phyloP scores from a whole-genome alignment of 148 eudicot species.

The Camellia granthamiana region DNA sequence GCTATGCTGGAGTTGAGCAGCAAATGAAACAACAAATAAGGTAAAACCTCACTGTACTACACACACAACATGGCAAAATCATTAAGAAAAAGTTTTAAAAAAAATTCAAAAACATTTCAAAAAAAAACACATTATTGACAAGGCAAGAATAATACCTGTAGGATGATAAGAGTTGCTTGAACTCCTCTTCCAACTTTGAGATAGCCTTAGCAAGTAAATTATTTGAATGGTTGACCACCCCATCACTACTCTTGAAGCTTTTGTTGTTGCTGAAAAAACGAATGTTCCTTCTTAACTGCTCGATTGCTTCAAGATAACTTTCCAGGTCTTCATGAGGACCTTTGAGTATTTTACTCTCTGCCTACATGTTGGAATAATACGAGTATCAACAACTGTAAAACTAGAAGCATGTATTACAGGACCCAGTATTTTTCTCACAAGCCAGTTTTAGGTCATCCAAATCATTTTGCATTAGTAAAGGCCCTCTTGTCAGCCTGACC shows the following conservation, averaged over 20 bases:
- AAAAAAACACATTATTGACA: neutral
- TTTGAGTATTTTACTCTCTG: constrained; percentile 85
- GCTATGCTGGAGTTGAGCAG: neutral
- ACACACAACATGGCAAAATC: neutral
- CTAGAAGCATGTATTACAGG: neutral
- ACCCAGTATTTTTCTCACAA: neutral
- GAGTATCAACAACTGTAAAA: neutral
- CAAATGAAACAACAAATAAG: neutral
- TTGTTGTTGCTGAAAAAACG: constrained; percentile 75
- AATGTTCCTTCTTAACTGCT: constrained; percentile 74
- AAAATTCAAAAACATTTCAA: neutral
- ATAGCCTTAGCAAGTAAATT: constrained; percentile 76
- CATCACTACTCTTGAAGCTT: constrained; percentile 88
- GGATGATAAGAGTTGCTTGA: constrained; percentile 63
- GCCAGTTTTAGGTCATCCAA: too few relatives aligned
- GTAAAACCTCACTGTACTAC: neutral
- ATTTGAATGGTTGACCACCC: constrained; percentile 70
- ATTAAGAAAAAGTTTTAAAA: neutral
- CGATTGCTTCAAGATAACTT: constrained; percentile 91
- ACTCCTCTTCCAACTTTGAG: constrained; percentile 93
- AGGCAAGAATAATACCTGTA: constrained; percentile 54
- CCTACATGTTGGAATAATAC: constrained; percentile 42
- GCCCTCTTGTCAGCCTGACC: too few relatives aligned
- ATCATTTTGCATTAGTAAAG: too few relatives aligned
- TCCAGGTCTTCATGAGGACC: constrained; percentile 97